Base-by-base conservation (phyloP, 2,329 filamentous ascomycete species). In the Mycogone perniciosa region DNA sequence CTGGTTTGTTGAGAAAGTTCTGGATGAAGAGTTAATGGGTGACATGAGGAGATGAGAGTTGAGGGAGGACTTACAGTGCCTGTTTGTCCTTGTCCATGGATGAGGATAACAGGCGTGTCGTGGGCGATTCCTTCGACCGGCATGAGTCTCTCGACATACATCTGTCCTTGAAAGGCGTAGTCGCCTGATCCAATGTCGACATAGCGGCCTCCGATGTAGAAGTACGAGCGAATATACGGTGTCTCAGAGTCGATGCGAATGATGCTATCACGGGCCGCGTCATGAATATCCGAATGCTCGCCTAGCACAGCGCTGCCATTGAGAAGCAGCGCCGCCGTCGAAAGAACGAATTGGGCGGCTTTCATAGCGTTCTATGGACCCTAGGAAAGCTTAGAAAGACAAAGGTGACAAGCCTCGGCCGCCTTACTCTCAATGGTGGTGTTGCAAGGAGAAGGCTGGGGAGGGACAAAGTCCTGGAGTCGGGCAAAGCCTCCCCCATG, bases 91-190 rank as follows among this genome's bases (percentile, higher is more conserved):
- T 65, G 62, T 20, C 73, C 74, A 38, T 74, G 70, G 44, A 76
- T 69, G 47, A 75, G 63, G 29, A 76, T 58, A 33, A 76, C 60
- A 1, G 73, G 72, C 33, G 52, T 58, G 3, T 54, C 38, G 41
- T 60, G 60, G 38, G 45, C 56, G 33, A 52, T 57, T 33, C 59
- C 61, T 7, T 39, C n/a, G 13, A 58, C 53, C 10, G 75, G 73
- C 5, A 57, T 55, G 10, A 79, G 65, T 49, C 67, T 67, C 64
- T 80, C 77, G 30, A 79, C 74, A 56, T 80, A 80, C 68, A 80
- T 76, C 64, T 80, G 77, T 47, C 69, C 68, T 29, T 61, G 61
- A 20, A 64, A 57, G 37, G 64, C 58, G 53, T 70, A 63, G 4
- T 57, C 62, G 2, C 64, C 65, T 2, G 56, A 47, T 11, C 56